Conservation (phyloP, 2,329 filamentous ascomycete species). For the Helotiales sp. region DNA sequence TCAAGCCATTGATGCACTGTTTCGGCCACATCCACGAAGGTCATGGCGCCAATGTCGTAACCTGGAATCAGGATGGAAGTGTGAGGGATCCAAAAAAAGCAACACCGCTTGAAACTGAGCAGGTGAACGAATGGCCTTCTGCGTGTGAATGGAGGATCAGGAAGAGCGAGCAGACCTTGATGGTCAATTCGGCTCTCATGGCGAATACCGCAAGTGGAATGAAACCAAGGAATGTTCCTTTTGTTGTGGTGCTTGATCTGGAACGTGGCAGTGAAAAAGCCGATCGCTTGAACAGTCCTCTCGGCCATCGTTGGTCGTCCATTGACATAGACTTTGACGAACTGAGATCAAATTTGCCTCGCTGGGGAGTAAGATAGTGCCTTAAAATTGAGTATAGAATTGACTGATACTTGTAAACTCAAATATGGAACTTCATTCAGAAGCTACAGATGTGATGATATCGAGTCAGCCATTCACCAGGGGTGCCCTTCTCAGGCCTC, state of each 20-base stretch:
- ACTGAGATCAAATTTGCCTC: too few relatives aligned
- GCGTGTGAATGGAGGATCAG: slow-evolving; percentile 44
- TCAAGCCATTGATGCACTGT: slow-evolving; percentile 56
- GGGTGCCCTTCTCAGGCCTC: too few relatives aligned
- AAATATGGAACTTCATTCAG: too few relatives aligned
- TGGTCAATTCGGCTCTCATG: slow-evolving; percentile 62
- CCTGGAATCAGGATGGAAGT: slow-evolving; percentile 49
- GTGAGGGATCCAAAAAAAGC: slow-evolving; percentile 25
- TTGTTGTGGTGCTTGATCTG: background rate
- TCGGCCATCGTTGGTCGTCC: too few relatives aligned
- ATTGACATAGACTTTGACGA: too few relatives aligned
- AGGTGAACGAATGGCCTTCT: slow-evolving; percentile 48
- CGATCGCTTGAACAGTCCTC: too few relatives aligned
- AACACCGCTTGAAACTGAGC: slow-evolving; percentile 25
- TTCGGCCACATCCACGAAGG: slow-evolving; percentile 65
- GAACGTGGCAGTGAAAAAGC: too few relatives aligned
- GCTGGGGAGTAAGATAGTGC: too few relatives aligned
- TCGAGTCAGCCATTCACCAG: too few relatives aligned
- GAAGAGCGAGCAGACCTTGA: slow-evolving; percentile 60
- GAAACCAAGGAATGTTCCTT: slow-evolving; percentile 10
- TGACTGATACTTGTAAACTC: too few relatives aligned
- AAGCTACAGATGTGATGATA: too few relatives aligned
- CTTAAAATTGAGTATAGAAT: too few relatives aligned
- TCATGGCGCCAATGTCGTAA: slow-evolving; percentile 60
- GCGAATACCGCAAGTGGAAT: slow-evolving; percentile 36